These are phyloP conservation scores for Flaveria sonorensis DNA, from an alignment of 129 eudicot species.

Conservation along the genomic window DNA sequence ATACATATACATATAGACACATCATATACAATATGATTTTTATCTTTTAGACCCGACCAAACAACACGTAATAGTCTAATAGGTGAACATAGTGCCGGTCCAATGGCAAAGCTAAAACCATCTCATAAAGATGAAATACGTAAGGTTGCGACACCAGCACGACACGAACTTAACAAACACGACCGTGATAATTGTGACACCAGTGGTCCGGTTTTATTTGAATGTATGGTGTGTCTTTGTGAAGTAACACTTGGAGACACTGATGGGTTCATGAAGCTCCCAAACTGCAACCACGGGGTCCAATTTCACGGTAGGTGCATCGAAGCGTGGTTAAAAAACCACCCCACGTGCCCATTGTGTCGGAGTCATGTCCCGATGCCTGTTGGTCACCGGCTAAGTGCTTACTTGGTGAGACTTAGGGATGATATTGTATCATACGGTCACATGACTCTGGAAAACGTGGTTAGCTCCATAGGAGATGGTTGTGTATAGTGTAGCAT, in stretches of 20 bases:
- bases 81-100: neutral
- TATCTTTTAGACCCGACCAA: too few species aligned
- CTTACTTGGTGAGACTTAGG: neutral
- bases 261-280: neutral
- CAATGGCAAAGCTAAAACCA: neutral
- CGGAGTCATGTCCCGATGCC: neutral
- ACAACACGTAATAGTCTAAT: too few species aligned
- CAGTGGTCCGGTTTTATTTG: neutral
- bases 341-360: constrained; percentile 24
- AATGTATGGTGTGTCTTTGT: constrained; percentile 21
- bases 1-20: neutral
- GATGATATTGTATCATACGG: constrained; percentile 1
- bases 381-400: neutral
- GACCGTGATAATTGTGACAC: neutral
- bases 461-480: neutral
- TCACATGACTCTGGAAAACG: neutral
- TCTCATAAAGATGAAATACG: neutral
- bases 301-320: constrained; percentile 22
- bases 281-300: constrained; percentile 9
- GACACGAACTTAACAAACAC: neutral
- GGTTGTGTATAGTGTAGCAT: neutral
- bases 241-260: neutral
- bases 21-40: too few species aligned
- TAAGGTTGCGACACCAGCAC: too few species aligned
- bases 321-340: constrained; percentile 8